Percentiles rank a stretch among this genome's conserved stretches.
These are phyloP conservation scores for Spirogloea muscicola DNA, from an alignment of 139 green algal species.

Conservation along the genomic window DNA sequence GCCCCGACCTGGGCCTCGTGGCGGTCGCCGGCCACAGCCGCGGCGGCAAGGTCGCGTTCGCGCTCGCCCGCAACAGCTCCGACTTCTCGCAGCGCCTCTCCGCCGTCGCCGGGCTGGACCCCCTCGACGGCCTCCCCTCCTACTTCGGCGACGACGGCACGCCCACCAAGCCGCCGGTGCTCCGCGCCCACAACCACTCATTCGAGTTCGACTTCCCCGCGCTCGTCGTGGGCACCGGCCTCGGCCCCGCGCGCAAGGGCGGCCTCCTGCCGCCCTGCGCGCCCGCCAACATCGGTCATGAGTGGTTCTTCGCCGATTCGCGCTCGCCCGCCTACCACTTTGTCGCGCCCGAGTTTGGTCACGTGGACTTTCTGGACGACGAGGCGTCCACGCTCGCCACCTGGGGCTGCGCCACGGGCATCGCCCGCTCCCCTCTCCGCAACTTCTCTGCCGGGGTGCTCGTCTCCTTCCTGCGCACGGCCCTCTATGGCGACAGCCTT, in stretches of 20 bases:
- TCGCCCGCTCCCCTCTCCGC: too few relatives aligned
- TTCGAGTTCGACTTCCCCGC: conserved; percentile 19
- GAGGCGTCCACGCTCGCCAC: too few relatives aligned
- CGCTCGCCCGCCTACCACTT: conserved; percentile 31
- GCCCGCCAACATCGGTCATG: conserved; percentile 23
- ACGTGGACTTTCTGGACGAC: conserved; percentile 46
- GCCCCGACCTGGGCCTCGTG: conserved; percentile 27
- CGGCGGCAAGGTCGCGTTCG: conserved; percentile 38
- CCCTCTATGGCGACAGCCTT: too few relatives aligned
- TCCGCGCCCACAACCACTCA: conserved; percentile 15
- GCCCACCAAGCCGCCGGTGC: conserved; percentile 11
- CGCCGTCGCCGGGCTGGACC: conserved; percentile 19
- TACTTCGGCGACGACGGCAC: too few relatives aligned
- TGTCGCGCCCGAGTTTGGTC: conserved; percentile 31
- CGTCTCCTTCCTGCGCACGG: too few relatives aligned
- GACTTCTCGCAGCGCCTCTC: conserved; percentile 6
- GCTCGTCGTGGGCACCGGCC: conserved; percentile 30
- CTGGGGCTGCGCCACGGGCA: too few relatives aligned
- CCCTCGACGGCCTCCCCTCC: conserved; percentile 16
- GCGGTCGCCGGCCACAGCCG: conserved; percentile 44
- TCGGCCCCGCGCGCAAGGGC: conserved; percentile 9
- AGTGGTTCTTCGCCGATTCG: conserved; percentile 19
- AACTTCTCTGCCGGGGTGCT: too few relatives aligned
- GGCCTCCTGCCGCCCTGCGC: conserved; percentile 7
- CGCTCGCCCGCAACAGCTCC: conserved; percentile 7